Base-by-base conservation (phyloP, 2,329 filamentous ascomycete genomes). In the Scedosporium aurantiacum region DNA sequence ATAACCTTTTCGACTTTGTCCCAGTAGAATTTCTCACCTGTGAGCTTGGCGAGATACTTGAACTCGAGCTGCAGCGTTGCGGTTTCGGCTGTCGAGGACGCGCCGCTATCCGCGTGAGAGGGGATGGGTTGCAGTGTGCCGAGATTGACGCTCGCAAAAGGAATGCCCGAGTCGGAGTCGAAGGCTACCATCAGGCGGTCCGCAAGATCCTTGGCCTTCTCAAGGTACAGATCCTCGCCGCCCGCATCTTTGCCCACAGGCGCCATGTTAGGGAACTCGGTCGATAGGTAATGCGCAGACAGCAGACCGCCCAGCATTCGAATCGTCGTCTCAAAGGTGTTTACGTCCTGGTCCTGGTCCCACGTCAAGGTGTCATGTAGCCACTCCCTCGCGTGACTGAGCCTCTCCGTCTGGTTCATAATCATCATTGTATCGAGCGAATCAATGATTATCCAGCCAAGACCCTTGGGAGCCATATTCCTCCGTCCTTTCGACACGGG, bases 381-480 rank as follows among this genome's bases (percentile, higher is more conserved):
- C 94, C 94, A 99, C 70, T 96, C 84, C 61, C 93, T 82, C 28
- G 94, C 93, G 69, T 95, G 86, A 43, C 86, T 82, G 45, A 99
- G 81, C 64, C 92, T 86, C 37, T 85, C 88, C 14, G 93, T 97
- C 65, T 96, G 80, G 72, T 97, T 97, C 94, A 99, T 99, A 64
- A 99, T 79, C 77, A 99, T 99, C 81, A 97, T 83, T 0, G 94
- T 99, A 73, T 99, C 94, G 65, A 99, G 78, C 12, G 93, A 86
- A 75, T 99, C 94, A 62, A 99, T 88, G 64, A 99, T 97, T 69
- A 97, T 97, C 94, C 95, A 99, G 32, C 94, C 94, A 74, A 99
- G 81, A 27, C 93, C 94, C 64, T 90, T 86, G 3, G 88, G 82
- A 5, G 91, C 86, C 93, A 99, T 97, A 68, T 94, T 86, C 59